Evolutionary conservation across 2,329 filamentous ascomycete genomes (phyloP), one percentile per base, ranked within the genome.

Genomic region (Ceratocystis papillata): DNA sequence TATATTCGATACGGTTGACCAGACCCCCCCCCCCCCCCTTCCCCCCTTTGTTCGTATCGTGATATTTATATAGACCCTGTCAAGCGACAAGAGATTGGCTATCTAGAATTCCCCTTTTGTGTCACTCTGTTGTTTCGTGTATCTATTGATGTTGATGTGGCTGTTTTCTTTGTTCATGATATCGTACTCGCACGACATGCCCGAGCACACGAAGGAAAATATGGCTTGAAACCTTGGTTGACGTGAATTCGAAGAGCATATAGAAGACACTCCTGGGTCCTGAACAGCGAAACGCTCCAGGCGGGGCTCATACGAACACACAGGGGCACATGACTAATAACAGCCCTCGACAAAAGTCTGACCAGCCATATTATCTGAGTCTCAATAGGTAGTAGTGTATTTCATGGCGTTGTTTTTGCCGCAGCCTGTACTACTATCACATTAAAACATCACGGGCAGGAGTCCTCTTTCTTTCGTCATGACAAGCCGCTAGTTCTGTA

Each of bases 101-200:
- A 12, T 10, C 48, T 10, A 25, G 1, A 53, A 22, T 53, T 53
- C 48, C 25, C 25, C 25, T 53, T 53, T 53, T 53, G 48, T 53
- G 20, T 53, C 20, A 53, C 20, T 1, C 8, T 53, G 15, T 8
- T 25, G 20, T 33, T 17, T 57, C 33, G 53, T 4, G 8, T 57
- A 7, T 12, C 53, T 37, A 33, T 33, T 57, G 53, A 7, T 30
- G 46, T 22, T 50, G 17, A 33, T 5, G n/a, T 22, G 28, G 53
- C 22, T 15, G 53, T 22, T 30, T 30, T 25, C 12, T 57, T 30
- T 30, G 3, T 17, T 22, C 25, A 6, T 30, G 25, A 57, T 57
- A 57, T 57, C 53, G 53, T 30, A 30, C 53, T 57, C 53, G 53
- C 53, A 57, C 53, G 3, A 30, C 53, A 57, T 57, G 22, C 6